phyloP scores from a whole-genome alignment of 257 asterid genomes.

The Solanum chaucha region DNA sequence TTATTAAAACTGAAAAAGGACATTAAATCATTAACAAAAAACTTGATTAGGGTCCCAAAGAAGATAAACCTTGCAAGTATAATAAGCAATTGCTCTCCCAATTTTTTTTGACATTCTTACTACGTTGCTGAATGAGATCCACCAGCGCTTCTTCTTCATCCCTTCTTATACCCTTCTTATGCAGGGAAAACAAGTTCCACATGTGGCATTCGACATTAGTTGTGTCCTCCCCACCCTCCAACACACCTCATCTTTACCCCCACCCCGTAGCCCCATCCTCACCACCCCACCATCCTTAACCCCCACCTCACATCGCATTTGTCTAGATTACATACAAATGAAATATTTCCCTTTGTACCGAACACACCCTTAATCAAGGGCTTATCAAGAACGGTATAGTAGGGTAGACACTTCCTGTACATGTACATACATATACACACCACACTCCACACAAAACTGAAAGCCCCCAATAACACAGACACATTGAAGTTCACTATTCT shows the following conservation, averaged over 20 bases:
- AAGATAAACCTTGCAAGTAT: not conserved
- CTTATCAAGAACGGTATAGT: not conserved
- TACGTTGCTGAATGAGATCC: slow-evolving; percentile 1
- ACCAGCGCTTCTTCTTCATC: slow-evolving; percentile 4
- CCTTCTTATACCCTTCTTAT: not conserved
- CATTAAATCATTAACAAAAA: not conserved
- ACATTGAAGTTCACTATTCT: not conserved
- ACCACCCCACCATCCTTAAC: too few species aligned
- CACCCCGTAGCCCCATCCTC: too few species aligned
- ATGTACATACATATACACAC: not conserved
- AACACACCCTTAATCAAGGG: not conserved
- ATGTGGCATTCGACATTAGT: too few species aligned
- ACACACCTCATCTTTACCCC: too few species aligned
- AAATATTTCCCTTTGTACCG: not conserved
- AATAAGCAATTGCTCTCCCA: not conserved
- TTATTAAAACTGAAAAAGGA: not conserved
- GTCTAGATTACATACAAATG: too few species aligned
- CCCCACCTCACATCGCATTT: too few species aligned
- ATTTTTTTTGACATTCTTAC: not conserved
- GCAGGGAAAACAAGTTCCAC: too few species aligned
- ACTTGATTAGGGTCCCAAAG: not conserved
- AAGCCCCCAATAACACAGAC: not conserved
- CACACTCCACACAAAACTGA: not conserved
- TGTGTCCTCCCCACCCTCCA: too few species aligned
- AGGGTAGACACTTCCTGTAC: not conserved